Conservation (phyloP, 2,329 filamentous ascomycete genomes). For the Coniella lustricola region DNA sequence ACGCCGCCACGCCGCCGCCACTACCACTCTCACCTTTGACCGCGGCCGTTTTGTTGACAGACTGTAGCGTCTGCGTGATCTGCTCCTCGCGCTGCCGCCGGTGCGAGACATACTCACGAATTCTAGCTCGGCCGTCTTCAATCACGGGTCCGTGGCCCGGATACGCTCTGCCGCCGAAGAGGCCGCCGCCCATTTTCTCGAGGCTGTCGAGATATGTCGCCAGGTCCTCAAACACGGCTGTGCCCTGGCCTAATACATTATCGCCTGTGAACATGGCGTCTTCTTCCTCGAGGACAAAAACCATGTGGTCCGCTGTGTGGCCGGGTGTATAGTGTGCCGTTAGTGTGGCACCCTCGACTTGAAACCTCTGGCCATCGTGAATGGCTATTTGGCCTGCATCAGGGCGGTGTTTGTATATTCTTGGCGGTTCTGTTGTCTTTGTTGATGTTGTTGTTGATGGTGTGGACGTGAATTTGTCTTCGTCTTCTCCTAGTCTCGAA, state of each 20-base stretch:
- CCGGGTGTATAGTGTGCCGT: slow-evolving; percentile 60
- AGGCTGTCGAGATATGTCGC: slow-evolving; percentile 54
- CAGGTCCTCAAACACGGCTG: slow-evolving; percentile 65
- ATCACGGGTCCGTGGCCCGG: slow-evolving; percentile 83
- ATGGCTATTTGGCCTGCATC: slow-evolving; percentile 31
- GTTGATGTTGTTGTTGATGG: too few species aligned
- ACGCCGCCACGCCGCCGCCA: slow-evolving; percentile 30
- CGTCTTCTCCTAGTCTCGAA: slow-evolving; percentile 47
- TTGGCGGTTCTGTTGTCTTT: too few species aligned
- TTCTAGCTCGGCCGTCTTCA: slow-evolving; percentile 61
- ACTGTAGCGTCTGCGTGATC: slow-evolving; percentile 57
- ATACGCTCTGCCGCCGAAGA: slow-evolving; percentile 66
- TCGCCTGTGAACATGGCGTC: slow-evolving; percentile 64
- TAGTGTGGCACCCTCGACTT: slow-evolving; percentile 48
- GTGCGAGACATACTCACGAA: slow-evolving; percentile 78
- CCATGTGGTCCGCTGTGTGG: slow-evolving; percentile 66
- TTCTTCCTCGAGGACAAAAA: slow-evolving; percentile 53
- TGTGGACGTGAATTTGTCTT: too few species aligned
- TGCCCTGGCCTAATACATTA: slow-evolving; percentile 68
- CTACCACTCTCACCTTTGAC: too few species aligned
- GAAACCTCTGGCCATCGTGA: slow-evolving; percentile 42
- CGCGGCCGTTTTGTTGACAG: slow-evolving; percentile 22
- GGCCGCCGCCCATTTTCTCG: slow-evolving; percentile 44
- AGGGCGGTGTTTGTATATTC: slow-evolving; percentile 53
- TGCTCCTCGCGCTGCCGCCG: slow-evolving; percentile 73